Evolutionary conservation across 202 grass and related monocot species (phyloP).

Genomic region (Thinopyrum obtusiflorum): DNA sequence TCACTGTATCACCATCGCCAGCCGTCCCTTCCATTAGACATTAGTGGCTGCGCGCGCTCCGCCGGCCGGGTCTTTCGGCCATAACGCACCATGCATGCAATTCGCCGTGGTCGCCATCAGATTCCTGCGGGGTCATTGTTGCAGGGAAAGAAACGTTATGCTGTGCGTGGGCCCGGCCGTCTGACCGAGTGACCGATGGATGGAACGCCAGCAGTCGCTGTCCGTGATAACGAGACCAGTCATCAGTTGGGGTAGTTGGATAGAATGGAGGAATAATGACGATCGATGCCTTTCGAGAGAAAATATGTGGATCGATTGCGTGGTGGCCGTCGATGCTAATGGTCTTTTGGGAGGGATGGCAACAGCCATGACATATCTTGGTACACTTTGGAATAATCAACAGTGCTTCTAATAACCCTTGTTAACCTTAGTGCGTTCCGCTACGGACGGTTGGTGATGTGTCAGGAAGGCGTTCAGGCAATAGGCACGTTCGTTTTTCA

Average conservation of each 20-base stretch:
- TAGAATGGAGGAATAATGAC: neutral
- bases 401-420: neutral
- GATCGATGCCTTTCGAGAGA: neutral
- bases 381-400: constrained; percentile 28
- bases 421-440: neutral
- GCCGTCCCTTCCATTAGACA: constrained; percentile 3
- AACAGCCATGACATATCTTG: neutral
- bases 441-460: neutral
- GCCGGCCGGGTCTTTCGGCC: neutral
- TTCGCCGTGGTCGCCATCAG: neutral
- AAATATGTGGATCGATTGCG: neutral
- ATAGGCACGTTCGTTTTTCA: too few relatives aligned
- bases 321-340: neutral
- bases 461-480: too few relatives aligned
- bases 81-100: neutral
- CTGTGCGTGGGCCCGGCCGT: too few relatives aligned
- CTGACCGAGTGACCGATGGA: too few relatives aligned
- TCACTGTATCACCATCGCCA: neutral
- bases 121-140: neutral
- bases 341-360: neutral
- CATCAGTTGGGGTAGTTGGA: too few relatives aligned
- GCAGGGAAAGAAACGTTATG: neutral
- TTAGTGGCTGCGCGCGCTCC: neutral
- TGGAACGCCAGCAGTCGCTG: neutral
- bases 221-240: neutral